These are phyloP conservation scores for Fusarium brachygibbosum DNA, from an alignment of 2,329 filamentous ascomycete species.

Conservation along the genomic window DNA sequence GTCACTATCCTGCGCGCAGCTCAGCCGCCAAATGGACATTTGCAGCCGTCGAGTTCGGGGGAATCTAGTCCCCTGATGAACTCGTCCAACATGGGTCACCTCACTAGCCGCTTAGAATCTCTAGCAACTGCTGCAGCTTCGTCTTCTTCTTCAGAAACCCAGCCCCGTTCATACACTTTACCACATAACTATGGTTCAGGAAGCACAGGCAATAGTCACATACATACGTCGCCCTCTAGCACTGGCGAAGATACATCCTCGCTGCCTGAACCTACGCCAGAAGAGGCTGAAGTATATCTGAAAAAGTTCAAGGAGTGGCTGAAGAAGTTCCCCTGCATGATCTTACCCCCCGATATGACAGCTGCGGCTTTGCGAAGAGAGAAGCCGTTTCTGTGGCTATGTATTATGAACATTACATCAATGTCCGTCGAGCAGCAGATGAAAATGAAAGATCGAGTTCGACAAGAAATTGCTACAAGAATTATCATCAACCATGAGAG, in stretches of 20 bases:
- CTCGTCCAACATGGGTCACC: constrained; percentile 27
- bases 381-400: constrained; percentile 65
- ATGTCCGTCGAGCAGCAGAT: constrained; percentile 58
- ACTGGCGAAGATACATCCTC: constrained; percentile 38
- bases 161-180: constrained; percentile 18
- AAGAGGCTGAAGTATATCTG: constrained; percentile 58
- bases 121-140: constrained; percentile 56
- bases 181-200: constrained; percentile 25
- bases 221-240: constrained; percentile 20
- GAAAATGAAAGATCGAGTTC: constrained; percentile 57
- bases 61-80: constrained; percentile 22
- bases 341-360: constrained; percentile 55
- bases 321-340: constrained; percentile 61
- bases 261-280: constrained; percentile 50
- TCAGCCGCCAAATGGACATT: constrained; percentile 39
- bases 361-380: constrained; percentile 56
- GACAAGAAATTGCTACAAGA: constrained; percentile 60
- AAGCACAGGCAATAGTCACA: constrained; percentile 14
- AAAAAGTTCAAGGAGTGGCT: constrained; percentile 59
- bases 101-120: constrained; percentile 54
- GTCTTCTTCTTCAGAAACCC: constrained; percentile 38
- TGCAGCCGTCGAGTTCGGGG: constrained; percentile 27
- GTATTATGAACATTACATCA: constrained; percentile 62
- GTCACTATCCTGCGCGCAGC: constrained; percentile 60
- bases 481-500: constrained; percentile 64